Percentiles rank a stretch among this genome's conserved stretches.
Conservation (phyloP, 2,329 filamentous ascomycete species). For the Ustilaginoidea virens region DNA sequence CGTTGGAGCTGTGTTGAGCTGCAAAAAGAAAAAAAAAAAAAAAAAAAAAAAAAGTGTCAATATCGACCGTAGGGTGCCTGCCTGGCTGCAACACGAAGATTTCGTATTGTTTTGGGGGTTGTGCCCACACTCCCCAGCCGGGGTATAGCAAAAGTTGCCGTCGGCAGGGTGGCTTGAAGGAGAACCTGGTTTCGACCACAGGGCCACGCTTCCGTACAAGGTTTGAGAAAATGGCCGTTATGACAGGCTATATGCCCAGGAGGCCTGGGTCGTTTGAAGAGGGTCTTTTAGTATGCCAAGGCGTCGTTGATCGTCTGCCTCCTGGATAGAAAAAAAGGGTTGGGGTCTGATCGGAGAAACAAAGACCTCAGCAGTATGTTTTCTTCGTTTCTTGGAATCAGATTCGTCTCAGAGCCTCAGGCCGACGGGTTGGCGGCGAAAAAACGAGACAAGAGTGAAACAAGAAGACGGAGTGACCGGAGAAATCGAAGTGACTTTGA, state of each 20-base stretch:
- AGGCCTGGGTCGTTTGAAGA: neutral
- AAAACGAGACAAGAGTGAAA: neutral
- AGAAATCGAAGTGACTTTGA: neutral
- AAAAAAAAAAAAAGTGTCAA: conserved; percentile 2
- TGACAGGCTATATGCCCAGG: no score
- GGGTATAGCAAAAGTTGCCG: conserved; percentile 5
- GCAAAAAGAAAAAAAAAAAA: conserved; percentile 11
- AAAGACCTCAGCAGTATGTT: no score
- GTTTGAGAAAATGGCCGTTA: no score
- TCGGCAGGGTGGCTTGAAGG: no score
- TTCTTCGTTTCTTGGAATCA: no score
- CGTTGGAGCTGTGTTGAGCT: conserved; percentile 13
- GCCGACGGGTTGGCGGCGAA: neutral
- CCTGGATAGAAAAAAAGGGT: neutral
- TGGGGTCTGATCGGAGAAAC: neutral
- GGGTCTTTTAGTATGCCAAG: neutral
- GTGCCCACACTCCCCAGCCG: conserved; percentile 8
- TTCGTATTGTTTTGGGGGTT: conserved; percentile 5
- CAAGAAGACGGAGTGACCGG: neutral
- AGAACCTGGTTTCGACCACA: no score
- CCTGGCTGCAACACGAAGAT: conserved; percentile 1
- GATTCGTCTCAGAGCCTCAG: no score
- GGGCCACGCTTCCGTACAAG: no score
- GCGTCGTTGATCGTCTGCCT: conserved; percentile 1
- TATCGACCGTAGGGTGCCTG: conserved; percentile 1